Conservation (phyloP, 768 basidiomycete genomes). For the Phylloporus sp. region DNA sequence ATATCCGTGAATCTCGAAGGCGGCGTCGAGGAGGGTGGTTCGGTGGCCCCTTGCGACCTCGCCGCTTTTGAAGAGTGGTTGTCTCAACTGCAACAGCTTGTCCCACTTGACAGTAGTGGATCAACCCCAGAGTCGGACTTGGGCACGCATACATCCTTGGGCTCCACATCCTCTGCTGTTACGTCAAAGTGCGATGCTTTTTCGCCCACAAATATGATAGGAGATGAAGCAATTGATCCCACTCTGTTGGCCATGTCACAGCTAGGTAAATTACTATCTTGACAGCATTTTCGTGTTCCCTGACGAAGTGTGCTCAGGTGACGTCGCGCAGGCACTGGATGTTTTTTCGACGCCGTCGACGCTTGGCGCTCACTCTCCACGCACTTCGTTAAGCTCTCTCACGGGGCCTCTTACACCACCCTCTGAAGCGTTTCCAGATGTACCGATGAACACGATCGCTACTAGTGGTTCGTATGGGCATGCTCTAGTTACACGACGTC, state of each 20-base stretch:
- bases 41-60: slow-evolving; percentile 30
- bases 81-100: slow-evolving; percentile 45
- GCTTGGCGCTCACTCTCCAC: slow-evolving; percentile 27
- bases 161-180: neutral
- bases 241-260: slow-evolving; percentile 29
- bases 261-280: neutral
- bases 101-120: slow-evolving; percentile 20
- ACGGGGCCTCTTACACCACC: slow-evolving; percentile 25
- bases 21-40: slow-evolving; percentile 7
- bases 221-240: slow-evolving; percentile 32
- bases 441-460: neutral
- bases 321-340: slow-evolving; percentile 3
- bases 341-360: slow-evolving; percentile 15
- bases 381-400: slow-evolving; percentile 31
- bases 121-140: slow-evolving; percentile 11
- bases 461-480: neutral
- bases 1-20: slow-evolving; percentile 7
- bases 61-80: slow-evolving; percentile 48
- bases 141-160: neutral
- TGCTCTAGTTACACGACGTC: neutral
- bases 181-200: neutral
- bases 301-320: neutral
- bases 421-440: slow-evolving; percentile 15
- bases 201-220: neutral
- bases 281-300: neutral